Evolutionary conservation across 2,329 filamentous ascomycete genomes (phyloP).

Genomic region (Colletotrichum echinochloae): DNA sequence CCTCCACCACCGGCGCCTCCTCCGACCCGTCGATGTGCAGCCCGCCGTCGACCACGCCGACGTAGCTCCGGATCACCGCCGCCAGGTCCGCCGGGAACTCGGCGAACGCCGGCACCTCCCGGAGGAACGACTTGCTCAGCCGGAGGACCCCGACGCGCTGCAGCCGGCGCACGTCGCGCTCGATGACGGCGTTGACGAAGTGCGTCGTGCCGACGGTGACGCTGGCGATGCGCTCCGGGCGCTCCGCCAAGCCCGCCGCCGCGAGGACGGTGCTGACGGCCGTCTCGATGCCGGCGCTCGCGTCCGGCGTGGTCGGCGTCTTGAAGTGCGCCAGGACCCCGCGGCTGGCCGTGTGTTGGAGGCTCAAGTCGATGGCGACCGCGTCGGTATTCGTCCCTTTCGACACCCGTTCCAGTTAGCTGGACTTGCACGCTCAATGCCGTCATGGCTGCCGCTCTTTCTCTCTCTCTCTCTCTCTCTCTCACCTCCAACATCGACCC

Average conservation of each 20-base stretch:
- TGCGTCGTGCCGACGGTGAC: constrained; percentile 68
- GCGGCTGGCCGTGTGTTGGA: constrained; percentile 48
- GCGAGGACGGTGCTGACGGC: constrained; percentile 59
- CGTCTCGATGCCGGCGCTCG: constrained; percentile 59
- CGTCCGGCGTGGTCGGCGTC: constrained; percentile 60
- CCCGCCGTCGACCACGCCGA: constrained; percentile 61
- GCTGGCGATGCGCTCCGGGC: constrained; percentile 54
- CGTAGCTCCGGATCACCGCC: constrained; percentile 58
- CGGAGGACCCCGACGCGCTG: constrained; percentile 65
- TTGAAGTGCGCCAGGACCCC: constrained; percentile 64
- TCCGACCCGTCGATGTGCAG: constrained; percentile 63
- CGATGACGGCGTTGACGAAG: constrained; percentile 70
- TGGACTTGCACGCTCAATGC: no score
- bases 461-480: no score
- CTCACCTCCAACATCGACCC: constrained; percentile 59
- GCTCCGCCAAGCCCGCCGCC: constrained; percentile 47
- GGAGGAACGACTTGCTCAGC: constrained; percentile 65
- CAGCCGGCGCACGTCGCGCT: constrained; percentile 61
- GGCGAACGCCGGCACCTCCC: constrained; percentile 61
- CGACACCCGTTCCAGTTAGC: not conserved
- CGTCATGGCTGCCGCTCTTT: no score
- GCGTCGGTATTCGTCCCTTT: constrained; percentile 64
- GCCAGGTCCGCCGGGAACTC: constrained; percentile 66
- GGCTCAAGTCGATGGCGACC: constrained; percentile 58
- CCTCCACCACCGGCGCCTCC: constrained; percentile 55